Conservation (phyloP, 2,329 filamentous ascomycete species). For the Penicillium decumbens region DNA sequence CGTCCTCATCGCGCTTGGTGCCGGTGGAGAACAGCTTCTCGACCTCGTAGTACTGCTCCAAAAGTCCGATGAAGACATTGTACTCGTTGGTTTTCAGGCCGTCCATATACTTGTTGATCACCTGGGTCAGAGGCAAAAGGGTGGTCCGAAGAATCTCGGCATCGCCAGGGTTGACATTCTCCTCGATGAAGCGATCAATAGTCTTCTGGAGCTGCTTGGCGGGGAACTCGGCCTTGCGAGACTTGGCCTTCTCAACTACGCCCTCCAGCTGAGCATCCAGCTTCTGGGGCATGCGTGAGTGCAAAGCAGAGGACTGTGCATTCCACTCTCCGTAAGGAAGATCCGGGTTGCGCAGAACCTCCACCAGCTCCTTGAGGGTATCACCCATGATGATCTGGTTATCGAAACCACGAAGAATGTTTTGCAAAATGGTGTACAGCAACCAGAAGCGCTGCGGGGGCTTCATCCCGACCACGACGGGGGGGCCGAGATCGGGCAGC, state of each 20-base stretch:
- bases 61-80: constrained; percentile 69
- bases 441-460: constrained; percentile 80
- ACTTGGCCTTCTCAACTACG: constrained; percentile 76
- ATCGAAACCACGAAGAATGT: constrained; percentile 90
- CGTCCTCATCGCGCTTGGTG: constrained; percentile 83
- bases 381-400: constrained; percentile 93
- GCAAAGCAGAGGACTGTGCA: constrained; percentile 91
- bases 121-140: constrained; percentile 68
- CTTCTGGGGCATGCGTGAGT: constrained; percentile 93
- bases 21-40: constrained; percentile 85
- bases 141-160: constrained; percentile 67
- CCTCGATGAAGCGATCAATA: constrained; percentile 81
- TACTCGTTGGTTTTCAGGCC: constrained; percentile 90
- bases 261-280: constrained; percentile 77
- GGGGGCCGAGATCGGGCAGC: constrained; percentile 78
- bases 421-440: constrained; percentile 70
- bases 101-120: constrained; percentile 76
- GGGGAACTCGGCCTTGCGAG: constrained; percentile 80
- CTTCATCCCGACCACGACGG: constrained; percentile 85
- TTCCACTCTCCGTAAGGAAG: constrained; percentile 96
- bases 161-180: constrained; percentile 70
- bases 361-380: constrained; percentile 82
- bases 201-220: constrained; percentile 81
- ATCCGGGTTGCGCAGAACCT: constrained; percentile 82
- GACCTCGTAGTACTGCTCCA: constrained; percentile 75